Evolutionary conservation across 1,284 basidiomycete species (phyloP), one percentile per base, ranked within the genome.

Genomic region (Sporisorium exsertum): DNA sequence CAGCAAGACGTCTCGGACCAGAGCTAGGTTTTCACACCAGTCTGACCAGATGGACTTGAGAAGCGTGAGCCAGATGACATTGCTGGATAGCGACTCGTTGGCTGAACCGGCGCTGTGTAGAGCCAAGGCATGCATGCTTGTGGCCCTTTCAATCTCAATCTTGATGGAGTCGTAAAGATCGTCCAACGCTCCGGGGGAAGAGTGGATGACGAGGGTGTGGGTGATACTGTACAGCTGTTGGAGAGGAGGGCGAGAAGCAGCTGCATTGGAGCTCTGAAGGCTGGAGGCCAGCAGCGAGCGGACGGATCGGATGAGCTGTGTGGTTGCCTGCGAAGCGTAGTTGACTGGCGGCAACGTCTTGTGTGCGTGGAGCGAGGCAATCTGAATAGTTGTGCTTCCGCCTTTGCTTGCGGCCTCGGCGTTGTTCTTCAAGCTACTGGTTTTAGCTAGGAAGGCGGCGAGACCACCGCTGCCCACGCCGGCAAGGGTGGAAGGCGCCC

Each of bases 61-160:
- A 26, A 60, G 64, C 6, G 18, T 52, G 33, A 82, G 60, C 80
- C 81, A 81, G 16, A 61, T 55, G 46, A 72, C 16, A 3, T 66
- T 61, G 51, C 52, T 45, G 18, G 57, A 45, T 5, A 57, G 50
- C 7, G 67, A 64, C 13, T 55, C 55, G 27, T 72, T 59, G 59
- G 56, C 55, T 22, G 75, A 55, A 2, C 60, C 72, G 6, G 66
- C 54, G 47, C 68, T 64, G 18, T 68, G 51, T 16, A 82, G 60
- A 16, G 59, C 16, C 18, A 47, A 27, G 8, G 76, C 76, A 16
- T 64, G 54, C 26, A 58, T 61, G 22, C 78, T 73, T 12, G 68
- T 74, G 5, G 75, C 78, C 5, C 80, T 61, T 61, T 82, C 80
- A 20, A 80, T 52, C 29, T 80, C 81, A 57, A 80, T 77, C 80